phyloP scores from a whole-genome alignment of 2,329 filamentous ascomycete genomes.

The Epichloe bromicola region DNA sequence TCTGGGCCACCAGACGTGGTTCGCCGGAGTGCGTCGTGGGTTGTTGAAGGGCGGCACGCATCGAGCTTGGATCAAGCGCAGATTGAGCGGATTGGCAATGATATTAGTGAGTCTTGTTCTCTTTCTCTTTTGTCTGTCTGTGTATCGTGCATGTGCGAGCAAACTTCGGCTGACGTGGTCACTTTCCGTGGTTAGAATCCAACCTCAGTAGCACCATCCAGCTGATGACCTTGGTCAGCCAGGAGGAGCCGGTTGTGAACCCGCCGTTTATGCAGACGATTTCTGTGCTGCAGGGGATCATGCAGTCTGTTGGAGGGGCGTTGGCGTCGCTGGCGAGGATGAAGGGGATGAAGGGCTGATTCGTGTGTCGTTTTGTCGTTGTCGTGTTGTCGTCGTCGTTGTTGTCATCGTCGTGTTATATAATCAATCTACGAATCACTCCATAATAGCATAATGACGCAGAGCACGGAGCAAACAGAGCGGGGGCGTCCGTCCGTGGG shows the following conservation, averaged over 20 bases:
- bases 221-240: background rate
- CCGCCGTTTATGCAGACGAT: background rate
- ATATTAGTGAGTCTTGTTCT: background rate
- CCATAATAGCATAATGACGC: too few relatives aligned
- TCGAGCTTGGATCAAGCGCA: background rate
- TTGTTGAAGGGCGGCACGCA: background rate
- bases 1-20: background rate
- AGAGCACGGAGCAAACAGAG: too few relatives aligned
- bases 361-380: background rate
- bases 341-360: background rate
- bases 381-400: too few relatives aligned
- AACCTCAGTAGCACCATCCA: background rate
- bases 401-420: too few relatives aligned
- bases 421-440: too few relatives aligned
- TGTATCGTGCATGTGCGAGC: background rate
- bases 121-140: background rate
- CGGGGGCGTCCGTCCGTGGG: too few relatives aligned
- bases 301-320: background rate
- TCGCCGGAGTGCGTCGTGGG: background rate
- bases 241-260: background rate
- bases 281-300: background rate
- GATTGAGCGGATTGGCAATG: background rate
- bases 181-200: background rate
- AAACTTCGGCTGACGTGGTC: too few relatives aligned
- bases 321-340: background rate